A percentile compares a stretch with the other conserved stretches of the same genome.
Conservation (phyloP, 1,139 yeast species). For the Trichomonascaceae sp. region DNA sequence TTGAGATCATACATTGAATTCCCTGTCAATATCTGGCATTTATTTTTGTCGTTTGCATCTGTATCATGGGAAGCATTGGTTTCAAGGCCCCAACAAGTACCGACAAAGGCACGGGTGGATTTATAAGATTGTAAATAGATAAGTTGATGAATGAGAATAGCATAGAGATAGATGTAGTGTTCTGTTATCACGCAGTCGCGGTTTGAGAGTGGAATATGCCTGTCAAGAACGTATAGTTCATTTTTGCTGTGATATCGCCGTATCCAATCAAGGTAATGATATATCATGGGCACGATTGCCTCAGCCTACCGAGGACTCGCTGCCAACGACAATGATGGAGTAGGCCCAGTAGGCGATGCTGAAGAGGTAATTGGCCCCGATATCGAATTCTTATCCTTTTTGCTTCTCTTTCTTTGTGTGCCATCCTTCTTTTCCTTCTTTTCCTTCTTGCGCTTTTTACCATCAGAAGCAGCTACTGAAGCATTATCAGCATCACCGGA, state of each 20-base stretch:
- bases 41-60: constrained; percentile 44
- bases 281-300: no score
- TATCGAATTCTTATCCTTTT: background rate
- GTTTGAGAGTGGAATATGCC: no score
- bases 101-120: constrained; percentile 7
- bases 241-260: no score
- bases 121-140: constrained; percentile 1
- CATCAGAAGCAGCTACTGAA: constrained; percentile 4
- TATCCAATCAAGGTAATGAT: no score
- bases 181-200: no score
- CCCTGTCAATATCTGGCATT: constrained; percentile 55
- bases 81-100: constrained; percentile 39
- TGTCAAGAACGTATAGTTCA: no score
- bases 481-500: constrained; percentile 1
- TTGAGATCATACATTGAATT: constrained; percentile 59
- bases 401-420: constrained; percentile 2
- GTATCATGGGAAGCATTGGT: constrained; percentile 70
- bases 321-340: background rate
- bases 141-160: background rate
- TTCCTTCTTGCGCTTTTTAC: constrained; percentile 16
- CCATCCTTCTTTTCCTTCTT: constrained; percentile 15
- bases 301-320: background rate
- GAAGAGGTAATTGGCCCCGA: background rate
- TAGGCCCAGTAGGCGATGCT: background rate
- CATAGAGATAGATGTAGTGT: background rate